Evolutionary conservation across 176 grass and related monocot genomes (phyloP), one percentile per base, ranked within the genome.

Genomic region (Saccharum officinarum): DNA sequence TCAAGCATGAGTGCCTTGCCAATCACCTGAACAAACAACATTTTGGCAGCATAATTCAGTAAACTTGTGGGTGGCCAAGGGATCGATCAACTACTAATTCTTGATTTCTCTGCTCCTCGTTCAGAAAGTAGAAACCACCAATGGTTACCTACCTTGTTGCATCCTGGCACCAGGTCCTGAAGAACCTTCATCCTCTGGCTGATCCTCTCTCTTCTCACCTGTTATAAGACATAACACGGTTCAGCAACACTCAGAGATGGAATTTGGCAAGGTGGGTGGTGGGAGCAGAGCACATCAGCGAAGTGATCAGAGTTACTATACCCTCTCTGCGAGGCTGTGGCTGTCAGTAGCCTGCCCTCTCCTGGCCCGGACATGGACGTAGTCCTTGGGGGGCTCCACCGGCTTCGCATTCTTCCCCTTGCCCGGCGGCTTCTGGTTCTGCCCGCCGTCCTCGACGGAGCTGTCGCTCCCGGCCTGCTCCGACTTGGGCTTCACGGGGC

Each of bases 241-340:
- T 63, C 60, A 73, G 42, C 69, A 73, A 13, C 50, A 82, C 52
- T 18, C 38, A 52, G 14, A 25, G 11, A 77, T 67, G 0, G 55
- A 76, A 62, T 65, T 76, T 3, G 2, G 46, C 75, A 57, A 46
- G 52, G 31, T 14, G 6, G 46, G 13, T 49, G 46, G 46, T 34
- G 14, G 5, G 13, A 37, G 23, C 54, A 57, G 1, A 41, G 47
- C 13, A 45, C 15, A 23, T 50, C 41, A 57, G 74, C 15, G 2
- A 18, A 17, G 62, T 83, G 67, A 62, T n/a, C 39, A 71, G 49
- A 77, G 66, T 47, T 6, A 6, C 25, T 54, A 6, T 95, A 98
- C 96, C 89, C 96, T 90, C 89, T 98, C 95, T 5, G 95, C 95
- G 30, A 97, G 95, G 90, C 95, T 95, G 80, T 97, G 95, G 84